Percentiles rank a stretch among this genome's conserved stretches.
Evolutionary conservation across 2,329 filamentous ascomycete species (phyloP).

Genomic region (Trichophaea hybrida): DNA sequence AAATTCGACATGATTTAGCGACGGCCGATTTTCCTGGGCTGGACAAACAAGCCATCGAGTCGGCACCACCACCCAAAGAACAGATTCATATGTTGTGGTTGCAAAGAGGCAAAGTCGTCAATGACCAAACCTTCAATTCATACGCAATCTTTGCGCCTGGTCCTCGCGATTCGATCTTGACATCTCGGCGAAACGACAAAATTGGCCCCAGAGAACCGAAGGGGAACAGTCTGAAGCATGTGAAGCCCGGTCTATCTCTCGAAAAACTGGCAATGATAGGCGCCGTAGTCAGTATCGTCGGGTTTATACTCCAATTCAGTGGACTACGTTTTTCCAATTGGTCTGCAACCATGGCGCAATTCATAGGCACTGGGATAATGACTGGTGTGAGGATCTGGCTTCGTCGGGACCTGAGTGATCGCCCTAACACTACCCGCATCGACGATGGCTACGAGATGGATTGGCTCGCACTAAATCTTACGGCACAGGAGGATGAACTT

Average conservation of each 20-base stretch:
- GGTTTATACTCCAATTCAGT: conserved; percentile 16
- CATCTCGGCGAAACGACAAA: neutral
- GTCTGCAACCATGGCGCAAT: conserved; percentile 6
- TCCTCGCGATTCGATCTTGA: neutral
- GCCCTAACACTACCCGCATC: conserved; percentile 10
- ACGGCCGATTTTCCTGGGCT: neutral
- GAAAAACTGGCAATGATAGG: conserved; percentile 6
- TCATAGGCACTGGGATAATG: conserved; percentile 6
- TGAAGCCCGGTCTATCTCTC: neutral
- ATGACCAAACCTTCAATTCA: conserved; percentile 22
- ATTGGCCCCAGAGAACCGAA: neutral
- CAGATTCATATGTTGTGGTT: conserved; percentile 19
- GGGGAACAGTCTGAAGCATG: neutral
- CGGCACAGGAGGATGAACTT: neutral
- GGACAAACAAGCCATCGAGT: neutral
- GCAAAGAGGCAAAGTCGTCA: conserved; percentile 20
- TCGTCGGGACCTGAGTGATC: conserved; percentile 23
- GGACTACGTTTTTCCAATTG: conserved; percentile 9
- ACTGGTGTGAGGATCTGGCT: conserved; percentile 24
- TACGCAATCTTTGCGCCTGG: conserved; percentile 1
- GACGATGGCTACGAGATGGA: conserved; percentile 25
- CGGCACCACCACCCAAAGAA: neutral
- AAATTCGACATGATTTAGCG: neutral
- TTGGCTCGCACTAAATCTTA: conserved; percentile 26
- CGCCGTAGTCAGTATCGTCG: conserved; percentile 3